phyloP scores from a whole-genome alignment of 2,329 filamentous ascomycete genomes.

The Colletotrichum sp. region DNA sequence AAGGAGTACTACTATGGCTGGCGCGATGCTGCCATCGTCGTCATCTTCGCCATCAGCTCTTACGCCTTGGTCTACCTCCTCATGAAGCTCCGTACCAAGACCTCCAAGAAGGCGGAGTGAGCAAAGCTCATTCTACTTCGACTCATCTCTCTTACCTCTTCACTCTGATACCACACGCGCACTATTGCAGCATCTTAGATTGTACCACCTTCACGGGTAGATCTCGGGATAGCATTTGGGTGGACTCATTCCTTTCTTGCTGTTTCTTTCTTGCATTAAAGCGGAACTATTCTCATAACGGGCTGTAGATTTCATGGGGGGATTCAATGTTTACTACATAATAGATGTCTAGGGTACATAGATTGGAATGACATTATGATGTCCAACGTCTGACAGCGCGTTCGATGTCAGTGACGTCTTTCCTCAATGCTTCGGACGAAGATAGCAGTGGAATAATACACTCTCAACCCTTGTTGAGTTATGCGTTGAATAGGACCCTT shows the following conservation, averaged over 20 bases:
- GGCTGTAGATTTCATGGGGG: neutral
- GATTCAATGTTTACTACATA: neutral
- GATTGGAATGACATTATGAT: neutral
- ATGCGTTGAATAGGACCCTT: neutral
- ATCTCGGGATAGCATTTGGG: neutral
- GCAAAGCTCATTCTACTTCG: too few species aligned
- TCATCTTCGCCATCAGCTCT: conserved; percentile 58
- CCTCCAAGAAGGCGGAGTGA: conserved; percentile 48
- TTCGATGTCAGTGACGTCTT: neutral
- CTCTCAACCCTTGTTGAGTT: neutral
- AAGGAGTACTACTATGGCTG: conserved; percentile 68
- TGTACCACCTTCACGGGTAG: neutral
- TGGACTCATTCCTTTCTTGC: neutral
- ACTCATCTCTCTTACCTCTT: neutral
- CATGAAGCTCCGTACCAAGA: conserved; percentile 55
- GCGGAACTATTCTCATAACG: neutral
- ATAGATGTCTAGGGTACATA: neutral
- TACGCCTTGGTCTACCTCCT: conserved; percentile 52
- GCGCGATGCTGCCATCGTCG: conserved; percentile 67
- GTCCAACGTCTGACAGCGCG: neutral
- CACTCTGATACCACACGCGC: neutral
- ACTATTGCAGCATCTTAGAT: neutral
- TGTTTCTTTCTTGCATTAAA: neutral
- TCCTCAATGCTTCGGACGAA: neutral
- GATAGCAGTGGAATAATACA: neutral